Percentiles rank a stretch among this genome's conserved stretches.
Conservation (phyloP, 306 rosid genomes). For the Rosa lucieae region DNA sequence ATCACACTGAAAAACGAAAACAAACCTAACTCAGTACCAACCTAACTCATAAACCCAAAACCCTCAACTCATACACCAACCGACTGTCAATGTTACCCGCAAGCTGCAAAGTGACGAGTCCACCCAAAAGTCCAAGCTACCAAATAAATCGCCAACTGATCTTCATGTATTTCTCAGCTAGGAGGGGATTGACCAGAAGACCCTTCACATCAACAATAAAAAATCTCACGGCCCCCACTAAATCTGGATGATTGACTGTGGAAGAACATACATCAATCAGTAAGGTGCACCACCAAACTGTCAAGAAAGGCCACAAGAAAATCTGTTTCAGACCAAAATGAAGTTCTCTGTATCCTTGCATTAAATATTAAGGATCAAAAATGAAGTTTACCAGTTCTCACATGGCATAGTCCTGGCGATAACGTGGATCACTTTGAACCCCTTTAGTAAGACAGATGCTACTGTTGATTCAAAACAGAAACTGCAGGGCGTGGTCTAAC, state of each 20-base stretch:
- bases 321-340: neutral
- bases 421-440: constrained; percentile 14
- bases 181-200: neutral
- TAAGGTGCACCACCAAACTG: constrained; percentile 3
- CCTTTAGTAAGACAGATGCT: constrained; percentile 23
- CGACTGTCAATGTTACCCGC: neutral
- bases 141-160: constrained; percentile 1
- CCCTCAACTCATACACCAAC: neutral
- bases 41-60: neutral
- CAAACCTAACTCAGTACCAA: neutral
- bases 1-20: neutral
- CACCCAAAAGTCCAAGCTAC: constrained; percentile 1
- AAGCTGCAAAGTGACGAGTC: neutral
- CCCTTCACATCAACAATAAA: neutral
- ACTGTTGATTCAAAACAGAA: constrained; percentile 63
- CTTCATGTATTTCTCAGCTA: neutral
- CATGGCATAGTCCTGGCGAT: constrained; percentile 15
- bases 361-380: neutral
- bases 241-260: neutral
- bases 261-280: neutral
- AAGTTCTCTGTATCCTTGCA: constrained; percentile 7
- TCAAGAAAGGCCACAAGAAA: constrained; percentile 1
- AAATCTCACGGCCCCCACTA: constrained; percentile 10
- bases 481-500: constrained; percentile 76
- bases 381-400: constrained; percentile 15